phyloP scores from a whole-genome alignment of 2,329 filamentous ascomycete genomes.

The Cryphonectria radicalis region DNA sequence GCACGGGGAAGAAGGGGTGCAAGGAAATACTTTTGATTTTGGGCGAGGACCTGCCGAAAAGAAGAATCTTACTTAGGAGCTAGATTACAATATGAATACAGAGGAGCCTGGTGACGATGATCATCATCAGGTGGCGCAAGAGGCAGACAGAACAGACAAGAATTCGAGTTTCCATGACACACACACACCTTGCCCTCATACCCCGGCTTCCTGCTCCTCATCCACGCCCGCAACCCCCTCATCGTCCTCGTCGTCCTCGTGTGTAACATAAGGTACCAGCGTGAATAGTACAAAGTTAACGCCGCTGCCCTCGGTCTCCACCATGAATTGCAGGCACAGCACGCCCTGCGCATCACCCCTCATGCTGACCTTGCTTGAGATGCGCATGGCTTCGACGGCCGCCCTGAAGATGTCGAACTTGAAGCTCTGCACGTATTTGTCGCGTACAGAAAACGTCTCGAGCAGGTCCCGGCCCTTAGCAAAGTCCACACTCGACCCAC shows the following conservation, averaged over 20 bases:
- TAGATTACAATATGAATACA: background rate
- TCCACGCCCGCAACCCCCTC: constrained; percentile 48
- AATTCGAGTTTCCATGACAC: background rate
- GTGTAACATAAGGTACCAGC: constrained; percentile 73
- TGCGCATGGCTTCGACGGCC: constrained; percentile 88
- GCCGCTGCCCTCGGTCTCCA: constrained; percentile 75
- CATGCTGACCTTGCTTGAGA: constrained; percentile 90
- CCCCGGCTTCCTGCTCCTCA: constrained; percentile 37
- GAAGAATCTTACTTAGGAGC: background rate
- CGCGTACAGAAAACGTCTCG: constrained; percentile 72
- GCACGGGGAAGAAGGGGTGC: background rate
- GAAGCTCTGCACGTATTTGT: constrained; percentile 72
- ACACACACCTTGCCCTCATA: constrained; percentile 3
- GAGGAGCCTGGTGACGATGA: background rate
- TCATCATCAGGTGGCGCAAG: background rate
- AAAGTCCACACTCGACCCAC: constrained; percentile 70
- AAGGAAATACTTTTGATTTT: background rate
- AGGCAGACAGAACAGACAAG: background rate
- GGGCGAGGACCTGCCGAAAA: background rate
- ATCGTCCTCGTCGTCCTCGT: constrained; percentile 59
- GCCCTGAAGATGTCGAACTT: constrained; percentile 86
- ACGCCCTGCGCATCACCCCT: constrained; percentile 88
- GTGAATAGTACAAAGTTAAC: constrained; percentile 82
- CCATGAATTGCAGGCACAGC: constrained; percentile 93
- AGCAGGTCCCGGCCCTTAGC: constrained; percentile 67